A percentile compares a stretch with the other conserved stretches of the same genome.
Conservation (phyloP, 1,284 basidiomycete genomes). For the Thecaphora thlaspeos region DNA sequence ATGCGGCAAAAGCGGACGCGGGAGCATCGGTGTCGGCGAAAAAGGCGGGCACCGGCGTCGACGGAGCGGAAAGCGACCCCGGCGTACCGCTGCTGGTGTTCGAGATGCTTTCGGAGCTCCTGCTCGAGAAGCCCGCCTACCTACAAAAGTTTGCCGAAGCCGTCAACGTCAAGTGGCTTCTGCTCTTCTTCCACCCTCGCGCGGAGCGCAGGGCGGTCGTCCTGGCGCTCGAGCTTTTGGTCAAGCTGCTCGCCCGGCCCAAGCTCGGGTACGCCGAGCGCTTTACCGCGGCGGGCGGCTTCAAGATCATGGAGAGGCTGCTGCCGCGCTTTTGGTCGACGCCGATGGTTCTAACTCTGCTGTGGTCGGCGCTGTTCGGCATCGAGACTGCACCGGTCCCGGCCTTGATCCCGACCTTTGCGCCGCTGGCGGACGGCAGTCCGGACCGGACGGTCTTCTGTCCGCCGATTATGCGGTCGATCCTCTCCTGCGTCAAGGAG, state of each 20-base stretch:
- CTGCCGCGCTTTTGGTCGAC: conserved; percentile 71
- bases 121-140: conserved; percentile 28
- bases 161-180: conserved; percentile 42
- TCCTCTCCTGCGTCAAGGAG: conserved; percentile 37
- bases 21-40: no score
- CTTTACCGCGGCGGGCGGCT: conserved; percentile 69
- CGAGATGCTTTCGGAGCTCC: conserved; percentile 28
- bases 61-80: conserved; percentile 10
- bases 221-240: conserved; percentile 32
- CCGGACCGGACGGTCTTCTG: conserved; percentile 64
- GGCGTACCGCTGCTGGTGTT: conserved; percentile 20
- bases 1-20: not conserved
- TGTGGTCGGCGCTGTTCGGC: conserved; percentile 66
- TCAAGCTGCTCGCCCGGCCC: conserved; percentile 16
- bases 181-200: conserved; percentile 47
- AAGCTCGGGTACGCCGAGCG: conserved; percentile 57
- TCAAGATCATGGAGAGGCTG: conserved; percentile 71
- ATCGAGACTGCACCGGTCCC: conserved; percentile 58
- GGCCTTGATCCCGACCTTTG: conserved; percentile 64
- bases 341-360: conserved; percentile 65
- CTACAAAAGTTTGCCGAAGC: conserved; percentile 26
- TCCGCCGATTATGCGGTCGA: conserved; percentile 37
- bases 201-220: conserved; percentile 26
- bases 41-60: not conserved
- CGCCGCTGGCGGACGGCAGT: conserved; percentile 57